phyloP scores from a whole-genome alignment of 2,329 filamentous ascomycete genomes.

The Pestalotiopsis sp. region DNA sequence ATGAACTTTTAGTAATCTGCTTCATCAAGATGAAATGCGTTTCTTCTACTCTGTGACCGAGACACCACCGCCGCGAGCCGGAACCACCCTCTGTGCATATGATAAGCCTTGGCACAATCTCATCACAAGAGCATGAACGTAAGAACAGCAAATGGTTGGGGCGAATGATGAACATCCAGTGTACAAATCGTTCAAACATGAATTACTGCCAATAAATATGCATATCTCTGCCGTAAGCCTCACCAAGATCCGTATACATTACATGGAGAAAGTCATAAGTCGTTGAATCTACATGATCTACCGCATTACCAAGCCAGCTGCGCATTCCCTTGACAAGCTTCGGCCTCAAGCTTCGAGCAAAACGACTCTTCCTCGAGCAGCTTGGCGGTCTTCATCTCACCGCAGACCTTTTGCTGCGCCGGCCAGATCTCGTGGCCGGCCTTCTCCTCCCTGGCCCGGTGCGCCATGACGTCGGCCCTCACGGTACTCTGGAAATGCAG shows the following conservation, averaged over 20 bases:
- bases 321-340: background rate
- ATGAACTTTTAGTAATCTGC: background rate
- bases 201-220: background rate
- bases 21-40: background rate
- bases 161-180: background rate
- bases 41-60: too few species aligned
- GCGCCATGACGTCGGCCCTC: constrained; percentile 26
- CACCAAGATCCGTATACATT: too few species aligned
- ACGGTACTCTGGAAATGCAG: constrained; percentile 26
- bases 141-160: background rate
- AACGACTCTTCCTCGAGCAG: constrained; percentile 28
- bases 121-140: too few species aligned
- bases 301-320: constrained; percentile 14
- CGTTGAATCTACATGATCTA: background rate
- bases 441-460: constrained; percentile 24
- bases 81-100: too few species aligned
- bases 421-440: constrained; percentile 31
- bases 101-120: too few species aligned
- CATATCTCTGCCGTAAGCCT: background rate
- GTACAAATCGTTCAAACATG: background rate
- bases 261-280: background rate
- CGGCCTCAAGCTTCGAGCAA: constrained; percentile 23
- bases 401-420: constrained; percentile 22
- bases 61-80: too few species aligned
- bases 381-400: constrained; percentile 22